Evolutionary conservation across 495 filamentous ascomycete species (phyloP), one percentile per base, ranked within the genome.

Genomic region (Daldinia vernicosa): DNA sequence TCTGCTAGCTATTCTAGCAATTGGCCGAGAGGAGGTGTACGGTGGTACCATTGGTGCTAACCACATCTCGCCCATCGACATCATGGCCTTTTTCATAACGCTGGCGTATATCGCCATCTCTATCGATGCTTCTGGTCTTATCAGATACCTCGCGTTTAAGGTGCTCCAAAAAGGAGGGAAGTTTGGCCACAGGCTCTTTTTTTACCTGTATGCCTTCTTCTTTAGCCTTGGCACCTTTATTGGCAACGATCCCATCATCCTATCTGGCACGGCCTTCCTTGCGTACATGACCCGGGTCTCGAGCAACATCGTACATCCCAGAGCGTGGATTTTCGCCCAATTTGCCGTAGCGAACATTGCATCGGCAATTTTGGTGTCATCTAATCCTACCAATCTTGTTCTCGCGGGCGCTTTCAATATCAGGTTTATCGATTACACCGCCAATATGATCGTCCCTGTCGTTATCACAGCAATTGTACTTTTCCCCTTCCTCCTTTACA

Each of bases 91-190:
- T 78, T 91, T 91, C 80, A 80, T 90, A 59, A 88, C 89, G 0
- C 79, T 90, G n/a, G 88, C 89, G 3, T 91, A 91, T 77, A 90
- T 91, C 71, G 89, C 89, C 58, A 91, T 91, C 63, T 91, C 89
- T 3, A 89, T 91, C 74, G 89, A 91, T 69, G 88, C 89, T 1
- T 90, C 89, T 3, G 89, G 89, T 19, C 78, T 90, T 7, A 90
- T 91, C 69, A 74, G 88, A 47, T 91, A 81, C 56, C 76, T 91
- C 52, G 88, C 89, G 0, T 90, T 89, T 80, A 89, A 85, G 63
- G 89, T 91, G 1, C 83, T 91, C n/a, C 84, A 88, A 71, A 85
- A 82, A 74, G 88, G 84, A 32, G 88, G 89, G n/a, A 80, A 82
- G 26, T 82, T 82, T 26, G 89, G 89, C 6, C 87, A 89, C 56